A percentile compares a stretch with the other conserved stretches of the same genome.
Evolutionary conservation across 164 flowering plant genomes (phyloP).

Genomic region (Sextonia rubra): DNA sequence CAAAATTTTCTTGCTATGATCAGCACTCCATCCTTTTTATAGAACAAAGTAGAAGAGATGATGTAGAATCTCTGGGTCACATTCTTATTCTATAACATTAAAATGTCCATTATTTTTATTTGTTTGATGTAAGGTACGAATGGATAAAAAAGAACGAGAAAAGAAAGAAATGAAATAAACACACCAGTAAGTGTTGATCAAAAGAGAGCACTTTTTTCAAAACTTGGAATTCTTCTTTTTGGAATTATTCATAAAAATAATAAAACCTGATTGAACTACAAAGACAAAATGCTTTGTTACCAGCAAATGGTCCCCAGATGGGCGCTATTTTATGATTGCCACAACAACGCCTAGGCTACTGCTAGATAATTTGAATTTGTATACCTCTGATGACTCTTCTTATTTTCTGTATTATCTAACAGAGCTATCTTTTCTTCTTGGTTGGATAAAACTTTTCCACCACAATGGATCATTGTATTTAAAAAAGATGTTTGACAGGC

Average conservation of each 20-base stretch:
- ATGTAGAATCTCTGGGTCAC: too few relatives aligned
- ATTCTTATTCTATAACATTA: too few relatives aligned
- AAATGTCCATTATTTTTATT: too few relatives aligned
- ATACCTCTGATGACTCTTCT: not conserved
- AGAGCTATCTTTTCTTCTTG: conserved; percentile 7
- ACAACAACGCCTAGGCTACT: conserved; percentile 97
- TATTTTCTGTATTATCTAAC: not conserved
- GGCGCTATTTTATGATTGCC: conserved; percentile 92
- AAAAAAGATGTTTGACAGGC: conserved; percentile 86
- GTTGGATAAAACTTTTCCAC: conserved; percentile 87
- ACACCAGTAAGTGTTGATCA: too few relatives aligned
- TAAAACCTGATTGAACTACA: conserved; percentile 63
- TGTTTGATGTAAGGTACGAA: too few relatives aligned
- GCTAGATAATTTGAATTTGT: conserved; percentile 62
- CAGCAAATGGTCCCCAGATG: conserved; percentile 98
- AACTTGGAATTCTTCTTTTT: too few relatives aligned
- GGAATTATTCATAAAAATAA: conserved; percentile 83
- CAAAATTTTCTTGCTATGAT: too few relatives aligned
- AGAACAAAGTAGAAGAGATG: too few relatives aligned
- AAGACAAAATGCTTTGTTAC: conserved; percentile 92
- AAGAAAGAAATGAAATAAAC: too few relatives aligned
- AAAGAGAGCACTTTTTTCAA: too few relatives aligned
- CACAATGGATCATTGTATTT: conserved; percentile 72
- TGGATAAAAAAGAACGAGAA: too few relatives aligned
- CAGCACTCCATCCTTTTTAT: too few relatives aligned